Evolutionary conservation across 768 basidiomycete species (phyloP), one percentile per base, ranked within the genome.

Genomic region (Amanita brunnescens): DNA sequence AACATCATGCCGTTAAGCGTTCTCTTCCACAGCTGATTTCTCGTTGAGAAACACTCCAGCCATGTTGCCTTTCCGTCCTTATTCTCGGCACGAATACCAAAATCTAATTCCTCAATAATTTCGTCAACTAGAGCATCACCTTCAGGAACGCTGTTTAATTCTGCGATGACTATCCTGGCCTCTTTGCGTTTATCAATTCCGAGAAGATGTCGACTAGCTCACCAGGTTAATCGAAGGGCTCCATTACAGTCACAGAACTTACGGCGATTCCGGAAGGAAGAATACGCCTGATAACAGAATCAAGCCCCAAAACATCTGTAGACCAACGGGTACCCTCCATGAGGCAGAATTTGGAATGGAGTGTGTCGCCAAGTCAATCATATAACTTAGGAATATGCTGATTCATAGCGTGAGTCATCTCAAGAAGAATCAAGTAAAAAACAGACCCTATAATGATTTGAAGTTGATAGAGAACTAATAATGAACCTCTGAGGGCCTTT

Each of bases 1-100:
- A 87, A 64, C 81, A 87, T 85, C 81, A 87, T 85, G n/a, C 87
- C 85, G 54, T 87, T 88, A 30, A 71, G 62, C 12, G 86, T 89
- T 49, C 87, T 75, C 64, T 81, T 83, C 79, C 84, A 87, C 38
- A 89, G 64, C 58, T 73, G 67, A 57, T 87, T 85, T 39, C 79
- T 66, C 3, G 74, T 71, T 1, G 83, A 82, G 73, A 90, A 89
- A 64, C 85, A 87, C 62, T 90, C 87, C 23, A 72, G 38, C 87
- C 87, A 90, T 0, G 81, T 83, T 1, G 85, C 84, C 60, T 86
- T 83, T 6, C 87, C 87, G 18, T 85, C 87, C 47, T 85, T 82
- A 59, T 90, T 91, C 65, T 91, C 87, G 3, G 76, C 79, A 13
- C 68, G 70, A 60, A 91, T 82, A 34, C 74, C 83, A 51, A 71